Evolutionary conservation across 2,329 filamentous ascomycete species (phyloP), one percentile per base, ranked within the genome.

Genomic region (Teratosphaeria viscida): DNA sequence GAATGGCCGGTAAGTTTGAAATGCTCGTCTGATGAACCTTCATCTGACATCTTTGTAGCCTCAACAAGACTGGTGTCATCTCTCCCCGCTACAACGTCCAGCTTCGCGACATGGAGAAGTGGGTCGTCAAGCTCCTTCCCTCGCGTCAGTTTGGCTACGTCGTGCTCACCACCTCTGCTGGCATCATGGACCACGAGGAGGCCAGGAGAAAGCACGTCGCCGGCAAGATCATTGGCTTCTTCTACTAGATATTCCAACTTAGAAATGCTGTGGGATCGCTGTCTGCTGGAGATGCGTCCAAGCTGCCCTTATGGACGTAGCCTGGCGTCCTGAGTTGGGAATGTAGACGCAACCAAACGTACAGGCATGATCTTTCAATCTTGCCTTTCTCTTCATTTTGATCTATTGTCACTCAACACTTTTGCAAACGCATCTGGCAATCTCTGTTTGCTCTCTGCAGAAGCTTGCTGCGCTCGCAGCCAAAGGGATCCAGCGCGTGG

Each of bases 121-220:
- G 94, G 94, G 91, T 97, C 73, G 90, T 95, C 82, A 95, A 95
- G 87, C 89, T 99, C 76, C 86, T 99, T 67, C 94, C 94, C 70
- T 92, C 94, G 70, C 94, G 94, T 96, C 94, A 99, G 82, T 99
- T 99, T 85, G 94, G 94, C 76, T 96, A 91, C 83, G 90, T 99
- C 76, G 91, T 99, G 80, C 88, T 99, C 74, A 99, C 94, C 79
- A 99, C 94, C 81, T 96, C 92, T 63, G 91, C 94, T 67, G 94
- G 94, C 79, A 99, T 99, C 80, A 97, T 99, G 92, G 94, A 99
- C 84, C 94, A 99, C 84, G 94, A 99, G 85, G 94, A 99, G 87
- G 94, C 94, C 71, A 85, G 94, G 77, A 85, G 94, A 79, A 97
- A 97, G 87, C 94, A 99, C 84, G 94, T 97, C 76, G 87, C 92